Base-by-base conservation (phyloP, 31 red algal species). In the Asparagopsis taxiformis region DNA sequence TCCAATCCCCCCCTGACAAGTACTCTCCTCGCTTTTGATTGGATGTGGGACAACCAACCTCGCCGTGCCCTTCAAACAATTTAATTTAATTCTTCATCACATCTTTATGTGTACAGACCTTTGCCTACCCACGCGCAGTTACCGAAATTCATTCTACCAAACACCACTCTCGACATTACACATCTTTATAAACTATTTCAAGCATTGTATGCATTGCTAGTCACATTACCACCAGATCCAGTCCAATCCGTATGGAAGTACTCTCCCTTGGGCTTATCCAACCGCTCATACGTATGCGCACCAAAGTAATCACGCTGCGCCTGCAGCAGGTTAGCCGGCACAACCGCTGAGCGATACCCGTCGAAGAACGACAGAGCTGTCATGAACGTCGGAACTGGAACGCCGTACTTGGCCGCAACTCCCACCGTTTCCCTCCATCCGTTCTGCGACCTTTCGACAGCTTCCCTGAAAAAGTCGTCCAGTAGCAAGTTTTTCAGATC, bases 231-330 rank as follows among this genome's bases (percentile, higher is more conserved):
- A 13, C 91, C 91, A 24, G 68, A 63, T 7, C 87, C 86, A 10
- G 87, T 91, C 91, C 91, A 94, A 57, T 94, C 68, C 66, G 92
- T 91, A 61, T 95, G 92, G 61, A 95, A 95, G 35, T 65, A 85
- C 79, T 92, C 54, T 3, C 78, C 87, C 10, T 36, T 44, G 34
- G 77, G 50, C 55, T 88, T 72, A 37, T 95, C 92, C 26, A 80
- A 24, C 43, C 92, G 62, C 74, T 95, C 87, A 57, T 93, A 93
- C 6, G 81, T 87, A 56, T 93, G 89, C 51, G 82, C 72, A 11
- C 89, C 89, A 72, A 93, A 93, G 62, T 79, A 93, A 55, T 93
- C 89, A 35, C 89, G 68, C 83, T 93, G 89, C n/a, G 89, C 82
- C 55, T 95, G 92, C n/a, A 95, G 41, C 41, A 95, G 26, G 25